Evolutionary conservation across 2,329 filamentous ascomycete genomes (phyloP).

Genomic region (Aureobasidium sp.): DNA sequence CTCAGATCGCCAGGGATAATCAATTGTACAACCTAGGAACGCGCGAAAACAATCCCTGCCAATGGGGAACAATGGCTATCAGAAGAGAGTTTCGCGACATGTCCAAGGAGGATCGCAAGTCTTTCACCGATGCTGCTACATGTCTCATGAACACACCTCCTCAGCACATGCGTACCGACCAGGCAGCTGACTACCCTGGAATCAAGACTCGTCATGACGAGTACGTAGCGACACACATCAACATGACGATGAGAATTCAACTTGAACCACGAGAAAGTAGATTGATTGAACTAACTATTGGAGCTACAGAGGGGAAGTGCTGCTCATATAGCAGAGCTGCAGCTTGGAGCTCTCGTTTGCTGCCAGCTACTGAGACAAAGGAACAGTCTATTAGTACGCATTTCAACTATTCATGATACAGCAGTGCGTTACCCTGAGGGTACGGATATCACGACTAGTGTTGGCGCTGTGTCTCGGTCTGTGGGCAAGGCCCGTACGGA

Average conservation of each 20-base stretch:
- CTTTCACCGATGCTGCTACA: slow-evolving; percentile 27
- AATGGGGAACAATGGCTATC: slow-evolving; percentile 25
- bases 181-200: slow-evolving; percentile 25
- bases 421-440: too few species aligned
- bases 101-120: slow-evolving; percentile 23
- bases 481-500: too few species aligned
- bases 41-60: slow-evolving; percentile 22
- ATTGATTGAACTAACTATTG: too few species aligned
- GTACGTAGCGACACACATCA: slow-evolving; percentile 23
- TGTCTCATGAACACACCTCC: slow-evolving; percentile 26
- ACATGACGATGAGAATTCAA: slow-evolving; percentile 29
- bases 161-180: slow-evolving; percentile 22
- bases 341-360: too few species aligned
- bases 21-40: slow-evolving; percentile 23
- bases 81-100: slow-evolving; percentile 19
- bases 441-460: too few species aligned
- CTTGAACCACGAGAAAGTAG: slow-evolving; percentile 17
- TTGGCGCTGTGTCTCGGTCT: too few species aligned
- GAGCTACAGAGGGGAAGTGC: too few species aligned
- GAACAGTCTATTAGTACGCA: too few species aligned
- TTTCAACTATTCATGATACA: too few species aligned
- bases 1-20: slow-evolving; percentile 24
- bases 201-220: slow-evolving; percentile 28
- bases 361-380: too few species aligned
- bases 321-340: too few species aligned